phyloP scores from a whole-genome alignment of 495 filamentous ascomycete species.

The Evernia prunastri region DNA sequence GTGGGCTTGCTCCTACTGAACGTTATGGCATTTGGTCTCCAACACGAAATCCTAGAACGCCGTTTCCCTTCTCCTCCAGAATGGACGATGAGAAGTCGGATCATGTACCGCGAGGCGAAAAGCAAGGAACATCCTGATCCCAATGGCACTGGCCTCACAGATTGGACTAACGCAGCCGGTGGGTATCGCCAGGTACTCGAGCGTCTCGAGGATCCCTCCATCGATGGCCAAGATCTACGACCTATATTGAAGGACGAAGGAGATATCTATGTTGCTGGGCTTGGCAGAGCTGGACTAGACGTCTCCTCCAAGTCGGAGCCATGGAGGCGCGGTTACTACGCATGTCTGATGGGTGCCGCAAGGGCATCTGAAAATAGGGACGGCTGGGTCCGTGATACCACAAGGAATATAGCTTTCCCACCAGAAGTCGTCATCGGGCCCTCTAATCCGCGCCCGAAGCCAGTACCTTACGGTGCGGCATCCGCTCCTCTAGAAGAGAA shows the following conservation, averaged over 20 bases:
- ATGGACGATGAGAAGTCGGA: constrained; percentile 60
- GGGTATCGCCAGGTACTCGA: constrained; percentile 49
- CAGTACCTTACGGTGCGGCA: constrained; percentile 52
- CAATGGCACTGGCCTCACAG: constrained; percentile 45
- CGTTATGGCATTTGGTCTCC: constrained; percentile 50
- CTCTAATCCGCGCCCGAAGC: constrained; percentile 73
- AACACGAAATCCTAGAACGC: constrained; percentile 65
- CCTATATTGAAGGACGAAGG: constrained; percentile 47
- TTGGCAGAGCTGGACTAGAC: constrained; percentile 59
- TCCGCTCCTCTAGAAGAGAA: constrained; percentile 63
- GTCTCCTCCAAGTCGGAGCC: constrained; percentile 65
- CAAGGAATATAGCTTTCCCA: constrained; percentile 58
- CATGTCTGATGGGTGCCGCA: constrained; percentile 67
- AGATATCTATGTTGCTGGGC: constrained; percentile 46
- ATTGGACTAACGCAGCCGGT: constrained; percentile 57
- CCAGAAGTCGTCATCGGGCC: constrained; percentile 66
- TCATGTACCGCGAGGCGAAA: constrained; percentile 52
- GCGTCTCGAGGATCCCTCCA: constrained; percentile 55
- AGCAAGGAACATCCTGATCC: constrained; percentile 49
- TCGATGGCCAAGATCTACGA: constrained; percentile 60
- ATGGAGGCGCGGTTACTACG: constrained; percentile 79
- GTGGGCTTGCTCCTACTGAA: constrained; percentile 46
- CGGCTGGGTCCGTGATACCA: constrained; percentile 64
- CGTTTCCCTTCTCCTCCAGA: constrained; percentile 67
- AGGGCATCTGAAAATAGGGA: constrained; percentile 74